Evolutionary conservation across 768 basidiomycete genomes (phyloP), one percentile per base, ranked within the genome.

Genomic region (Mycena albidolilacea): DNA sequence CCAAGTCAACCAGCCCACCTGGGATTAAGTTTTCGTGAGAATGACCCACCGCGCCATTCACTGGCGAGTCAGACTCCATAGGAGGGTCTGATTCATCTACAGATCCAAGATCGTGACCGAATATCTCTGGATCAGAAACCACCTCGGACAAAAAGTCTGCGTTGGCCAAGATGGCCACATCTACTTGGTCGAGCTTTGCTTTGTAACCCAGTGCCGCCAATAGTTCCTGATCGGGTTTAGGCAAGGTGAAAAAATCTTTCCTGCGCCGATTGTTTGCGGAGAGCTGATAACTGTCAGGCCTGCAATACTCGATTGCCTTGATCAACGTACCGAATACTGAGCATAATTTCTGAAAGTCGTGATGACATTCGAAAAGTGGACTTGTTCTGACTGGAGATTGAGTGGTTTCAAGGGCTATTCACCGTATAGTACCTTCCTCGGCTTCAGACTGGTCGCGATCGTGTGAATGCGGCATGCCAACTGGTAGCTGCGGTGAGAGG

Each of bases 51-150:
- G 30, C 30, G 37, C 21, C 6, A 54, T 59, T 52, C 64, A 59
- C 64, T 65, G 62, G 55, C 23, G 64, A 48, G 68, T 55, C 54
- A n/a, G 43, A 38, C 10, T 72, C 73, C 63, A 67, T 73, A 15
- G 41, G 19, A 48, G 57, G 37, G 10, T 60, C 55, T 37, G 74
- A 79, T 52, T 63, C 83, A 1, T 81, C 83, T 5, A 77, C 82
- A 1, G 78, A 76, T 4, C 80, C 83, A 17, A 84, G 61, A 19
- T 85, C 88, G 73, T 89, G 88, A 17, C 90, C 92, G 77, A 97
- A 97, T 37, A 97, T 95, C 77, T 92, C 92, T 0, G 95, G 93
- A 81, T 94, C 87, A 15, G 89, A 90, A 12, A 95, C 90, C 74
- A 97, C 92, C 72, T 88, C 84, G 5, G 87, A 84, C 69, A 97